Base-by-base conservation (phyloP, 495 filamentous ascomycete species). In the Durotheca rogersii region DNA sequence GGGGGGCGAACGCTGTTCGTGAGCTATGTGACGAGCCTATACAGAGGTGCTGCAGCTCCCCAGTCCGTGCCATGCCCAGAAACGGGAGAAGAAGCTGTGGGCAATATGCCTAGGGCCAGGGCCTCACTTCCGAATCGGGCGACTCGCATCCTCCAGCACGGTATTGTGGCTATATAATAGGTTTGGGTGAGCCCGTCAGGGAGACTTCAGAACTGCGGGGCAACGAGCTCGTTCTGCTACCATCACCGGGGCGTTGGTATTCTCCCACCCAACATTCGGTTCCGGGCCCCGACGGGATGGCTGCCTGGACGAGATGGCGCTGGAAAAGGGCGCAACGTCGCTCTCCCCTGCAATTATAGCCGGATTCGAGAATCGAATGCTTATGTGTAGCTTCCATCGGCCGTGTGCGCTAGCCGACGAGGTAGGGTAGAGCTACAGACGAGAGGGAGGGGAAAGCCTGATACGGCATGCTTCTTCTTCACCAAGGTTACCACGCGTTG, bases 91-190 rank as follows among this genome's bases (percentile, higher is more conserved):
- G 36, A 53, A 17, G 36, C 46, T 19, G 39, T 49, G 47, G 55
- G 32, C 29, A 37, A n/a, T n/a, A n/a, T 41, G 40, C 46, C 23
- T 31, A 51, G 47, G 32, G 12, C 45, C 56, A 54, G 50, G 46
- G 56, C 36, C 41, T 41, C 42, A 37, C 36, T 60, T 60, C 57
- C 57, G 47, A 32, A 60, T 60, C 47, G 43, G 52, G 57, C 57
- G 57, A 60, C 57, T 33, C 56, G 57, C 57, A 56, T 55, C 52
- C 53, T 60, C 56, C 46, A 47, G 50, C 51, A 47, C 41, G 34
- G 37, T 51, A 27, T 41, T 52, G 38, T 51, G 45, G 57, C 57
- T 51, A 52, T 52, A 56, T 4, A 56, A 47, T 37, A 60, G 52
- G 51, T n/a, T n/a, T 51, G 46, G 51, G 47, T 30, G 47, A 52